phyloP scores from a whole-genome alignment of 2,329 filamentous ascomycete genomes.

The Venturia pyrina region DNA sequence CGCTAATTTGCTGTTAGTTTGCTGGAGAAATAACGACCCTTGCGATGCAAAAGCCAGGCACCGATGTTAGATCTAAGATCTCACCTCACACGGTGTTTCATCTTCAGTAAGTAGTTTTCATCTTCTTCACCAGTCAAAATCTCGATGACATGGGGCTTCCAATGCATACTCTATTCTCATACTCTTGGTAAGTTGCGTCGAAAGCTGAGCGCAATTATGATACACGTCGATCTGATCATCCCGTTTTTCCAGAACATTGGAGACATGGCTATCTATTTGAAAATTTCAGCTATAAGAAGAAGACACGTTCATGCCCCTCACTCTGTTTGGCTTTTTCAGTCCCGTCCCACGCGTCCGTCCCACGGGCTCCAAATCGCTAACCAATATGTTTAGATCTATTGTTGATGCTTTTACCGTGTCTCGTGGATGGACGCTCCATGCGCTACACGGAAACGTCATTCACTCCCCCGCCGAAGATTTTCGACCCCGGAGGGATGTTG shows the following conservation, averaged over 20 bases:
- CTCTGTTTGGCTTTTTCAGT: background rate
- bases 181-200: too few species aligned
- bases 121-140: too few species aligned
- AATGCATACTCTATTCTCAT: too few species aligned
- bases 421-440: constrained; percentile 32
- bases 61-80: constrained; percentile 31
- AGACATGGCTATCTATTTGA: too few species aligned
- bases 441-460: constrained; percentile 28
- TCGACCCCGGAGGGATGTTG: constrained; percentile 31
- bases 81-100: constrained; percentile 40
- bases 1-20: constrained; percentile 22
- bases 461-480: constrained; percentile 27
- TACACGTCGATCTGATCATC: too few species aligned
- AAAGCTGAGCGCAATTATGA: too few species aligned
- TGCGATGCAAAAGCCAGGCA: constrained; percentile 35
- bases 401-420: constrained; percentile 38
- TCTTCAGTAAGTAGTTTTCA: constrained; percentile 24
- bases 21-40: constrained; percentile 34
- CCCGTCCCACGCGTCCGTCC: too few species aligned
- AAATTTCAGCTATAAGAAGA: too few species aligned
- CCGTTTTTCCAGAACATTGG: too few species aligned
- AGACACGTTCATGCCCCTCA: too few species aligned
- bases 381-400: constrained; percentile 21
- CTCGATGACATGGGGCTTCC: too few species aligned
- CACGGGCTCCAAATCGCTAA: too few species aligned